Conservation (phyloP, 306 rosid species). For the Quercus dentata region DNA sequence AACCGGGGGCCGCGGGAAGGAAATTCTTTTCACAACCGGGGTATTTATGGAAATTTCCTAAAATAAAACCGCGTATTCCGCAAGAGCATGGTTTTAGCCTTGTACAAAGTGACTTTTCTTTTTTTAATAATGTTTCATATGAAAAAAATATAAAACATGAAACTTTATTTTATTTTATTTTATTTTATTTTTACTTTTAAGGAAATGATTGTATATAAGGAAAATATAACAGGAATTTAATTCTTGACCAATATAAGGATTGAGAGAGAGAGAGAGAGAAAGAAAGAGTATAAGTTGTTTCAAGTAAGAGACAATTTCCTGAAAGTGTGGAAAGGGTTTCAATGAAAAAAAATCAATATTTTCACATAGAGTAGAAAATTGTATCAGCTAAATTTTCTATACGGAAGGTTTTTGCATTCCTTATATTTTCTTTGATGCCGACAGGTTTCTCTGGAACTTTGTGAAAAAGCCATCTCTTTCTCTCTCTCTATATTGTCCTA, state of each 20-base stretch:
- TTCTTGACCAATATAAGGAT: constrained; percentile 13
- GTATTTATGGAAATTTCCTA: not conserved
- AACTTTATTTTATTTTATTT: no score
- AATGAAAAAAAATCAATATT: constrained; percentile 9
- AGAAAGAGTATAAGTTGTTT: not conserved
- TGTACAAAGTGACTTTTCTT: no score
- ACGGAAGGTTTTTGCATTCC: constrained; percentile 30
- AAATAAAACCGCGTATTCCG: constrained; percentile 4
- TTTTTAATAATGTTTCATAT: no score
- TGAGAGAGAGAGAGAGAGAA: constrained; percentile 22
- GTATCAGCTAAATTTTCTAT: constrained; percentile 16
- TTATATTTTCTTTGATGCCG: constrained; percentile 33
- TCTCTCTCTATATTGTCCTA: constrained; percentile 22
- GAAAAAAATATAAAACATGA: no score
- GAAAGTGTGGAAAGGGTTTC: constrained; percentile 36
- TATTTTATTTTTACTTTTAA: no score
- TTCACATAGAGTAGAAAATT: constrained; percentile 8
- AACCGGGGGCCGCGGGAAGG: not conserved
- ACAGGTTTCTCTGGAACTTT: constrained; percentile 29
- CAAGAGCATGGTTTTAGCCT: not conserved
- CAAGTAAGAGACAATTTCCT: constrained; percentile 28
- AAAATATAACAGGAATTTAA: constrained; percentile 17
- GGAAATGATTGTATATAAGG: not conserved
- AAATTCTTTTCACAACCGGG: not conserved
- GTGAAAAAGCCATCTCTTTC: constrained; percentile 20